These are phyloP conservation scores for Penicillium paradoxum DNA, from an alignment of 495 filamentous ascomycete genomes.

Conservation along the genomic window DNA sequence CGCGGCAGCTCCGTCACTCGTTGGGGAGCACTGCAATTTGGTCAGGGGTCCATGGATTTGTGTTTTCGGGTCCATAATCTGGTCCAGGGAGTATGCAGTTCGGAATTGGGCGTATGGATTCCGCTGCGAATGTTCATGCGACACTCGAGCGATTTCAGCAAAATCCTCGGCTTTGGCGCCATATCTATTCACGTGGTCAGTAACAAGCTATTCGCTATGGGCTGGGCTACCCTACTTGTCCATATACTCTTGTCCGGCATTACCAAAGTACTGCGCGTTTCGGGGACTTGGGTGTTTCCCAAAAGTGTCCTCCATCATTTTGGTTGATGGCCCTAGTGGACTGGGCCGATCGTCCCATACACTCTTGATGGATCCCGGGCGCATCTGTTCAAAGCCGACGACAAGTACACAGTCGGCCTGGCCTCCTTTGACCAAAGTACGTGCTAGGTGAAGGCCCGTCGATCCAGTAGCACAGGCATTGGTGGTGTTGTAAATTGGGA, in stretches of 20 bases:
- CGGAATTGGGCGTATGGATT: slow-evolving; percentile 94
- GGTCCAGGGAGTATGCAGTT: slow-evolving; percentile 78
- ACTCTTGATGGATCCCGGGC: slow-evolving; percentile 48
- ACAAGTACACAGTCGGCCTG: slow-evolving; percentile 71
- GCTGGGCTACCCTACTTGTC: slow-evolving; percentile 53
- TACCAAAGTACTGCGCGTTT: slow-evolving; percentile 82
- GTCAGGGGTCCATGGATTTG: slow-evolving; percentile 76
- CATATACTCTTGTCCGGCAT: slow-evolving; percentile 82
- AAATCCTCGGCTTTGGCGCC: slow-evolving; percentile 72
- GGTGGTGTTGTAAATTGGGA: slow-evolving; percentile 83
- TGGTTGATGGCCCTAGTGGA: slow-evolving; percentile 18
- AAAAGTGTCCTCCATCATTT: slow-evolving; percentile 18
- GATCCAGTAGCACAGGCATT: slow-evolving; percentile 84
- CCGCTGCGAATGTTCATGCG: slow-evolving; percentile 69
- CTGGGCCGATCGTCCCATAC: slow-evolving; percentile 23
- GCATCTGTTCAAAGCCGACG: slow-evolving; percentile 92
- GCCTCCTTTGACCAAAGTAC: slow-evolving; percentile 63
- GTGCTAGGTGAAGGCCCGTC: slow-evolving; percentile 69
- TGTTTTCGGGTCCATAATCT: slow-evolving; percentile 63
- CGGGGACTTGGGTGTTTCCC: slow-evolving; percentile 37
- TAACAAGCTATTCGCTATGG: neutral
- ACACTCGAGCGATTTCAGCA: slow-evolving; percentile 78
- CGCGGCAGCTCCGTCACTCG: slow-evolving; percentile 83
- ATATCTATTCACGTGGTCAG: slow-evolving; percentile 40
- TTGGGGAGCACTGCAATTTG: slow-evolving; percentile 76